Base-by-base conservation (phyloP, 2,329 filamentous ascomycete species). In the Trichoderma sp. region DNA sequence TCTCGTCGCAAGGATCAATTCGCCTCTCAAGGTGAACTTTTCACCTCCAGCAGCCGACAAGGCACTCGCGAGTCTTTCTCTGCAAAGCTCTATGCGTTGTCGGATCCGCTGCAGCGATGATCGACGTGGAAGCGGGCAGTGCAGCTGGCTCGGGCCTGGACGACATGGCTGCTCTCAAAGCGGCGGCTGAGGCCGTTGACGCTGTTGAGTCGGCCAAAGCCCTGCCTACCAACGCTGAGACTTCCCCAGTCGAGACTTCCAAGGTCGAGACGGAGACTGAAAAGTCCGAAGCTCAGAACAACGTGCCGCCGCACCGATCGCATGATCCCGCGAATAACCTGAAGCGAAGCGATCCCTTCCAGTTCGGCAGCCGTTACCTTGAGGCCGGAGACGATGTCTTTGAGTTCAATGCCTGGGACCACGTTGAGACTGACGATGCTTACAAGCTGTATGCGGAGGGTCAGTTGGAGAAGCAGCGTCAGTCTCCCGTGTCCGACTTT, bases 341-440 rank as follows among this genome's bases (percentile, higher is more conserved):
- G 79, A 98, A 98, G 81, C 87, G 92, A 72, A 91, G 81, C 74
- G 93, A 97, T 74, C 95, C 95, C 19, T 99, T 98, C 78, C 90
- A 96, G 78, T 99, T 99, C 77, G 95, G 95, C 67, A 95, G 91
- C 55, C 91, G 94, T 66, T 91, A 86, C 73, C 86, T 99, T 59
- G 88, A 90, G 72, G 84, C 94, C 76, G 87, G 88, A 74, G 93
- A 97, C 79, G 85, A 98, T 75, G 91, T 96, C 73, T 99, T 94
- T 79, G 90, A 96, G 77, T 97, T 95, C 86, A 99, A 99, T 78
- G 95, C 95, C 44, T 99, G 95, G 95, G 95, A 99, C 76, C 94
- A 99, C 76, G 95, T 98, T 75, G 90, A 94, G 78, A 93, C 93
- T 75, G 94, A 98, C 79, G 88, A 92, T 71, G 84, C 88, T 47